Evolutionary conservation across 176 grass and related monocot species (phyloP).

Genomic region (Saccharum officinarum): DNA sequence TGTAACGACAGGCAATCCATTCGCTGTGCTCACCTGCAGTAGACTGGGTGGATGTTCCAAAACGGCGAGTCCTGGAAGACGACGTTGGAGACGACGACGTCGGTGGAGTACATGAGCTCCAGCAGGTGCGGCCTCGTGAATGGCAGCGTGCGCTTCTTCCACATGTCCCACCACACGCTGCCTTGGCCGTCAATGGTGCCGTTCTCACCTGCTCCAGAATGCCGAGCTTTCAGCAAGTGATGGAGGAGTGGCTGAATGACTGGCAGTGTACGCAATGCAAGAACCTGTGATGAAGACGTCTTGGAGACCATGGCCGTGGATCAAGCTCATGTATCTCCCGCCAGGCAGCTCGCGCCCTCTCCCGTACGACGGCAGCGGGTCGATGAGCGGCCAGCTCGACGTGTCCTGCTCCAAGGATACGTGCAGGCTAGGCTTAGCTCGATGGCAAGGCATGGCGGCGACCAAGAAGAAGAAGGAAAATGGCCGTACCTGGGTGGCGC

Average conservation of each 20-base stretch:
- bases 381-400: conserved; percentile 65
- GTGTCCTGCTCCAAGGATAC: conserved; percentile 43
- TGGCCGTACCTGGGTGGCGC: conserved; percentile 47
- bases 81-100: conserved; percentile 65
- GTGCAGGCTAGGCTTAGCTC: background rate
- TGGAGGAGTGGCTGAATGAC: no score
- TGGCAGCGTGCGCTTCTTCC: conserved; percentile 62
- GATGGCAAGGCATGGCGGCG: background rate
- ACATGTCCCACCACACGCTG: conserved; percentile 81
- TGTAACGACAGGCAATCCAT: background rate
- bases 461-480: no score
- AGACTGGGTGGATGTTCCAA: conserved; percentile 91
- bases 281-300: conserved; percentile 74
- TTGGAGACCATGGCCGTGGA: conserved; percentile 62
- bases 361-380: conserved; percentile 80
- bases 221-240: no score
- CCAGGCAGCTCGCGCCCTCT: conserved; percentile 78
- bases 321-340: conserved; percentile 72
- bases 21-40: conserved; percentile 49
- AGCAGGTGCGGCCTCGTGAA: conserved; percentile 70
- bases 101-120: conserved; percentile 75
- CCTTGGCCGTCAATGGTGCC: conserved; percentile 89
- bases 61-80: conserved; percentile 77
- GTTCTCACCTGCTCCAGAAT: conserved; percentile 51
- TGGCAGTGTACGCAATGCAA: no score